Conservation (phyloP, 2,329 filamentous ascomycete species). For the Rasamsonia emersonii region DNA sequence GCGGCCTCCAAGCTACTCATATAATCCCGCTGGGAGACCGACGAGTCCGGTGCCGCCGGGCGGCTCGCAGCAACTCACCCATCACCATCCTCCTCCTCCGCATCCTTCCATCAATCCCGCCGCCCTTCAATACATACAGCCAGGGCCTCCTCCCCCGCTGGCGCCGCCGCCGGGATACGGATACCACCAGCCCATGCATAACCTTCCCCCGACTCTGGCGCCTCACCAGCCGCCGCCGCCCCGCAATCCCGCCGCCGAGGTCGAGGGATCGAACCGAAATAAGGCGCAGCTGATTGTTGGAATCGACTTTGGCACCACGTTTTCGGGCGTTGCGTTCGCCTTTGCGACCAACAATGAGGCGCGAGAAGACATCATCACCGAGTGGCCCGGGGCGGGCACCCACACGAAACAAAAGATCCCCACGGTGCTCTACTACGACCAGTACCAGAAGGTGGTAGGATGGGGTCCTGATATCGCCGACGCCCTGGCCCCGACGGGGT, state of each 20-base stretch:
- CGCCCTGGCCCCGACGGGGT: constrained; percentile 89
- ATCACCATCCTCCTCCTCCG: constrained; percentile 36
- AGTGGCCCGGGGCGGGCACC: constrained; percentile 96
- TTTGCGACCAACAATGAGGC: constrained; percentile 94
- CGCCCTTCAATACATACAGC: constrained; percentile 47
- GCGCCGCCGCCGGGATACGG: constrained; percentile 38
- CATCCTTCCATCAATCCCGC: constrained; percentile 31
- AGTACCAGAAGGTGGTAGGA: constrained; percentile 98
- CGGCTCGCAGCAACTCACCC: constrained; percentile 27
- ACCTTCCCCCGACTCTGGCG: constrained; percentile 18
- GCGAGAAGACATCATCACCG: constrained; percentile 97
- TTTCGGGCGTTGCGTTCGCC: constrained; percentile 90
- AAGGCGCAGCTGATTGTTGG: constrained; percentile 97
- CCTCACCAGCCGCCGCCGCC: constrained; percentile 19
- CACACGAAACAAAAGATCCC: constrained; percentile 99
- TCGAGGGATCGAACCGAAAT: constrained; percentile 78
- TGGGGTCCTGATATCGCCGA: constrained; percentile 98
- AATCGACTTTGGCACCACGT: constrained; percentile 98
- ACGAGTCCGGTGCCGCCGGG: constrained; percentile 44
- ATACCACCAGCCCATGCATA: constrained; percentile 27
- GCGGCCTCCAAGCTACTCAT: constrained; percentile 57
- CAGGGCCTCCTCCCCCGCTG: constrained; percentile 24
- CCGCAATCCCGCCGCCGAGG: constrained; percentile 48
- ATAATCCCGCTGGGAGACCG: constrained; percentile 44
- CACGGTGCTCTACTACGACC: constrained; percentile 98